Base-by-base conservation (phyloP, 2,329 filamentous ascomycete genomes). In the Ophiostoma sp. region DNA sequence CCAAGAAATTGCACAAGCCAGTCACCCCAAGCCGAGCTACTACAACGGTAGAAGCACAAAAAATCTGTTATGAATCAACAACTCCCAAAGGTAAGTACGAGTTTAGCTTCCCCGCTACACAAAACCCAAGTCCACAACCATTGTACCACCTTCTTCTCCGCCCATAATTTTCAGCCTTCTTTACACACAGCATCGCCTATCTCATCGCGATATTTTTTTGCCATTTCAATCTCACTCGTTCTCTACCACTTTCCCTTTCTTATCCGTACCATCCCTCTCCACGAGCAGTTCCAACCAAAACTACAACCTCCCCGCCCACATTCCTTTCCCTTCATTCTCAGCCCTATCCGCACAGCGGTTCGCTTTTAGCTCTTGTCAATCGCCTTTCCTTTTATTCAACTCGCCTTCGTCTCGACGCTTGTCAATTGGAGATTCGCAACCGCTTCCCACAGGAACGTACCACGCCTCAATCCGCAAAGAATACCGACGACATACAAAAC, bases 41-140 rank as follows among this genome's bases (percentile, higher is more conserved):
- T 66, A 39, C 17, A 42, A 71, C 64, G 69, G 69, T 71, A 63
- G 72, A 72, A 63, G 69, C 64, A 70, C 69, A 6, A 73, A 69
- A 61, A 69, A 69, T 19, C 22, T 39, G 61, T 72, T 59, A 85
- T 85, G 83, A 84, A 83, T 83, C 81, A 82, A 81, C 82, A 81
- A 81, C 81, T 84, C 72, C 79, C 81, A 76, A 85, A 85, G 83
- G 83, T 84, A 83, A 73, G 74, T 73, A 70, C 77, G 50, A 70
- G 36, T 59, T 42, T 17, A 48, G 71, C 48, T 59, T 72, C 71
- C 59, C 75, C 73, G 72, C 74, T 74, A 74, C 74, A 73, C 72
- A 72, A 68, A 42, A n/a, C 22, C 73, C 59, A 33, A 70, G 42
- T 33, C 42, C 61, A 55, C 55, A 74, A 59, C 61, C 64, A 36